Percentiles rank a stretch among this genome's conserved stretches.
Evolutionary conservation across 192 early-diverging fungal species (phyloP).

Genomic region (Backusella parvicylindrica): DNA sequence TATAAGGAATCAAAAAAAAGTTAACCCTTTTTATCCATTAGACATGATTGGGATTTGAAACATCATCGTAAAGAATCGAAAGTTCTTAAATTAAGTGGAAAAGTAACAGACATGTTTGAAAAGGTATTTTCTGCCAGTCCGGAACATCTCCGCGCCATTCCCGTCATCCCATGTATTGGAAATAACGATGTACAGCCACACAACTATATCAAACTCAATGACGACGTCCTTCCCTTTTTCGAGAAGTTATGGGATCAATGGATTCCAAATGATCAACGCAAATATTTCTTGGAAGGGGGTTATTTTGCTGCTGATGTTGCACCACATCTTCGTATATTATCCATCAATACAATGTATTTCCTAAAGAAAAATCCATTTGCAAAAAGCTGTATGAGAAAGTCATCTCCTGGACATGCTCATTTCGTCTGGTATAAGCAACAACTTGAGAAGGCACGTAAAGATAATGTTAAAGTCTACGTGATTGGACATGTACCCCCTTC

Average conservation of each 20-base stretch:
- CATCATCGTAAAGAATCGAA: constrained; percentile 45
- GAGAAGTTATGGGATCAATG: constrained; percentile 47
- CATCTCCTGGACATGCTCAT: constrained; percentile 36
- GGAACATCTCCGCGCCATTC: constrained; percentile 13
- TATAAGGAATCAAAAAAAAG: not conserved
- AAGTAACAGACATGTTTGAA: constrained; percentile 35
- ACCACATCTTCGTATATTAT: constrained; percentile 48
- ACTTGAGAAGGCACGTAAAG: constrained; percentile 42
- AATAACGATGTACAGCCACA: constrained; percentile 73
- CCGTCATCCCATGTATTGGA: constrained; percentile 45
- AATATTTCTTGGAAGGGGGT: constrained; percentile 62
- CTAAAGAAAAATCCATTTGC: constrained; percentile 62
- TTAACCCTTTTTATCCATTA: not conserved
- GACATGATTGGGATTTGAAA: constrained; percentile 57
- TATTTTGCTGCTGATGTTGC: constrained; percentile 59
- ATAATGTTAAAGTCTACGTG: constrained; percentile 49
- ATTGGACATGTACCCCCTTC: constrained; percentile 66
- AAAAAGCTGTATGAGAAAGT: constrained; percentile 49
- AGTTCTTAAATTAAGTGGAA: constrained; percentile 45
- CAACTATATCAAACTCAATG: constrained; percentile 42
- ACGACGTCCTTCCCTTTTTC: constrained; percentile 6
- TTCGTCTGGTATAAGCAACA: constrained; percentile 67
- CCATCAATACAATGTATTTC: constrained; percentile 73
- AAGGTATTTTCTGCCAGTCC: constrained; percentile 42
- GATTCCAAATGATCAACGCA: constrained; percentile 57